Conservation (phyloP, 164 flowering plant species). For the Nelumbo lutea region DNA sequence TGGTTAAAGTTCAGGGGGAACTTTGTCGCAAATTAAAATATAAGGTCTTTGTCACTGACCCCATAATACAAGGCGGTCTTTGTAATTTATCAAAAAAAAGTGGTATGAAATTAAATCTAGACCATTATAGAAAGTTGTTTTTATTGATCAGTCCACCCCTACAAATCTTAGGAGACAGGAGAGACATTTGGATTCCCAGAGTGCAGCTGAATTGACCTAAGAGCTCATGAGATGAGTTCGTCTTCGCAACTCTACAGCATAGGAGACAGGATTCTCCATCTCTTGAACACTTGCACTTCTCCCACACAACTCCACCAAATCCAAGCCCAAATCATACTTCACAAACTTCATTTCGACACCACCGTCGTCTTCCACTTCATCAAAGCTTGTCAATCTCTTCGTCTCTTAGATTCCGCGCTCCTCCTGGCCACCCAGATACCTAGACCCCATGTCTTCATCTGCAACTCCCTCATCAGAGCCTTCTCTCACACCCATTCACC, state of each 20-base stretch:
- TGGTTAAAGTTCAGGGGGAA: no score
- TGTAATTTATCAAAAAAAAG: no score
- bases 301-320: constrained; percentile 40
- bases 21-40: no score
- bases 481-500: constrained; percentile 38
- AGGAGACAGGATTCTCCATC: constrained; percentile 21
- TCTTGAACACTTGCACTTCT: constrained; percentile 22
- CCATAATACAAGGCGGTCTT: no score
- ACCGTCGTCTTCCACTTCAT: constrained; percentile 38
- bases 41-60: no score
- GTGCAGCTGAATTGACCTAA: not conserved
- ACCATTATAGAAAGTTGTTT: no score
- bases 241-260: constrained; percentile 10
- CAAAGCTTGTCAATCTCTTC: constrained; percentile 32
- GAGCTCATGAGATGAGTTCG: constrained; percentile 17
- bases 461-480: constrained; percentile 48
- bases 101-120: no score
- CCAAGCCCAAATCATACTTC: constrained; percentile 48
- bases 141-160: no score
- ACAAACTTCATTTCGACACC: constrained; percentile 36
- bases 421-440: constrained; percentile 26
- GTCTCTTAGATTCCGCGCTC: constrained; percentile 28
- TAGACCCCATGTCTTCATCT: constrained; percentile 43
- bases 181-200: no score
- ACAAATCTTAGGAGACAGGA: no score